Conservation (phyloP, 1,139 yeast species). For the Komagataea norvegica region DNA sequence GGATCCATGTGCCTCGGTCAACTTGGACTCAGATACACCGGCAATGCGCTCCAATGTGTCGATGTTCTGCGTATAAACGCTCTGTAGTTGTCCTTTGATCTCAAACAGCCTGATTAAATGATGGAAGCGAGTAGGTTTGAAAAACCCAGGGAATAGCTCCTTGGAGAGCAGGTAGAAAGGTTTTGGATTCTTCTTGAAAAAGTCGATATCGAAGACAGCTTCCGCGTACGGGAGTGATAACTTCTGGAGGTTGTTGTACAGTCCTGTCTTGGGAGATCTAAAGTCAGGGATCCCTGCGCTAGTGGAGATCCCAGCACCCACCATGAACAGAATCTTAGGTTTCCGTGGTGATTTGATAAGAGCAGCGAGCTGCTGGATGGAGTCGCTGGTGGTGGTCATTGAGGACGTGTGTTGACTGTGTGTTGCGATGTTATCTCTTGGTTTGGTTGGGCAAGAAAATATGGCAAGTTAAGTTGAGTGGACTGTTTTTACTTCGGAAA, state of each 20-base stretch:
- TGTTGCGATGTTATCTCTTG: no score
- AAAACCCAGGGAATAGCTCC: slow-evolving; percentile 85
- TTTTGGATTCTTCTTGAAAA: slow-evolving; percentile 65
- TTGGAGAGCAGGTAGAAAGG: slow-evolving; percentile 83
- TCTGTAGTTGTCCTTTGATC: slow-evolving; percentile 51
- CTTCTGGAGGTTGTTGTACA: slow-evolving; percentile 73
- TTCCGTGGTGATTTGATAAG: slow-evolving; percentile 22
- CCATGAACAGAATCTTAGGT: slow-evolving; percentile 36
- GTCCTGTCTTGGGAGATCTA: slow-evolving; percentile 86
- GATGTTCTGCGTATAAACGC: slow-evolving; percentile 88
- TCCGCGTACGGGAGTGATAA: slow-evolving; percentile 85
- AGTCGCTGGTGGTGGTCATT: not conserved
- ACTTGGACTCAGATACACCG: slow-evolving; percentile 57
- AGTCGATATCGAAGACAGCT: slow-evolving; percentile 90
- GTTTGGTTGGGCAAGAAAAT: no score
- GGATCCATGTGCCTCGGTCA: slow-evolving; percentile 94
- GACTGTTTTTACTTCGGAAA: no score
- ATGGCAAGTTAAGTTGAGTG: no score
- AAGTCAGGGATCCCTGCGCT: slow-evolving; percentile 94
- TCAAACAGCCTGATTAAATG: slow-evolving; percentile 61
- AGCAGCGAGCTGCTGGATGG: slow-evolving; percentile 20
- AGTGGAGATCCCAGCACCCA: slow-evolving; percentile 94
- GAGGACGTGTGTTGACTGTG: no score
- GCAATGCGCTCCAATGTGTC: slow-evolving; percentile 88
- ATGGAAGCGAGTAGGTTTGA: slow-evolving; percentile 79